These are phyloP conservation scores for Fistulinella prunicolor DNA, from an alignment of 768 basidiomycete genomes.

Conservation along the genomic window DNA sequence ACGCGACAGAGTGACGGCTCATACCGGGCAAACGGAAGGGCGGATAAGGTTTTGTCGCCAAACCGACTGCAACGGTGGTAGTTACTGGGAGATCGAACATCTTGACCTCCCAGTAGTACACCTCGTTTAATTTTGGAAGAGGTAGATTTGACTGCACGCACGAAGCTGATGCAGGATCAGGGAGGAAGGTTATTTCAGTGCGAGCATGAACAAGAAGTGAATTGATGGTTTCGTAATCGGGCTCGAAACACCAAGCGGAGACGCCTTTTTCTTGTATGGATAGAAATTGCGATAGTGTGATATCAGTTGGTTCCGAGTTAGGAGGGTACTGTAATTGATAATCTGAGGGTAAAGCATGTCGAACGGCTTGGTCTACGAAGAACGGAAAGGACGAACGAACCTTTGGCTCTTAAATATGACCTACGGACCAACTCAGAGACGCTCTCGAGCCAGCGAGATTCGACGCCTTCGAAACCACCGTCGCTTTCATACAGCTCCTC, in stretches of 20 bases:
- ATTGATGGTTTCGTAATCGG: conserved; percentile 93
- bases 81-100: conserved; percentile 93
- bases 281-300: conserved; percentile 96
- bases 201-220: conserved; percentile 91
- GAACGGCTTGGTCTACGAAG: not conserved
- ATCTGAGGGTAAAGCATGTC: conserved; percentile 40
- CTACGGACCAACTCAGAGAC: conserved; percentile 63
- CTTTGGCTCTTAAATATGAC: conserved; percentile 83
- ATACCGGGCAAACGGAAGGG: conserved; percentile 88
- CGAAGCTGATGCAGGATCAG: conserved; percentile 92
- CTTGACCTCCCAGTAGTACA: conserved; percentile 99
- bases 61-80: conserved; percentile 87
- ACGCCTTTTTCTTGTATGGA: conserved; percentile 99
- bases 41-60: conserved; percentile 97
- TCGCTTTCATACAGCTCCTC: conserved; percentile 90
- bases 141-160: conserved; percentile 97
- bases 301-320: conserved; percentile 95
- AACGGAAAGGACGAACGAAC: conserved; percentile 41
- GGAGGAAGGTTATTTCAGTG: conserved; percentile 97
- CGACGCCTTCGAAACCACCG: conserved; percentile 90
- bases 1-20: conserved; percentile 86
- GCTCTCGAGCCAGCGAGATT: conserved; percentile 89
- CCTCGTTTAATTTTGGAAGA: conserved; percentile 95
- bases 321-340: conserved; percentile 88
- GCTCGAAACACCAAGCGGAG: conserved; percentile 98